These are phyloP conservation scores for Sonneratia alba DNA, from an alignment of 345 rosid genomes.

Conservation along the genomic window DNA sequence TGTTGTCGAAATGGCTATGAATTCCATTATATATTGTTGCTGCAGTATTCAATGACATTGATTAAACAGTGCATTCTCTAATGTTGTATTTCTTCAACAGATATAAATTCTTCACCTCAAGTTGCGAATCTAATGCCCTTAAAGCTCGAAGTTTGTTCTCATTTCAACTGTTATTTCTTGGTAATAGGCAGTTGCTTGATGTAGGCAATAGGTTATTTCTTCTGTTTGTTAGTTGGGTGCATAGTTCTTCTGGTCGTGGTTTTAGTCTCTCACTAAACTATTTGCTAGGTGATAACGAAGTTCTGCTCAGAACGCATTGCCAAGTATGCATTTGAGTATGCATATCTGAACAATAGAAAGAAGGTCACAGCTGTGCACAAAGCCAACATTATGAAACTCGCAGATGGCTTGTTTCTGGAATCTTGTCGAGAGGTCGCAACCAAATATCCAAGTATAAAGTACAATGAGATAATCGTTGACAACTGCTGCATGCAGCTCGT, in stretches of 20 bases:
- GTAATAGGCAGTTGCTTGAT: too few relatives aligned
- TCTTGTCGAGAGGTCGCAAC: constrained; percentile 90
- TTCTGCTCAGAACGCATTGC: constrained; percentile 94
- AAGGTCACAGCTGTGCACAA: constrained; percentile 93
- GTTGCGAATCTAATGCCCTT: background rate
- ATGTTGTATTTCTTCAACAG: background rate
- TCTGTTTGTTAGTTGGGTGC: too few relatives aligned
- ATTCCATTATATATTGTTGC: too few relatives aligned
- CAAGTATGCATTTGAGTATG: constrained; percentile 93
- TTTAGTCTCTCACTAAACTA: background rate
- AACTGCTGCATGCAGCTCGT: constrained; percentile 99
- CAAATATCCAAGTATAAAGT: constrained; percentile 68
- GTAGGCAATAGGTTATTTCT: too few relatives aligned
- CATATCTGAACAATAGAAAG: constrained; percentile 84
- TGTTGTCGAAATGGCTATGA: too few relatives aligned
- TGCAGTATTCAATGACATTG: background rate
- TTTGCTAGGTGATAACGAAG: constrained; percentile 88
- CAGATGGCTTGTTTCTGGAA: constrained; percentile 91
- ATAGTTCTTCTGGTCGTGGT: background rate
- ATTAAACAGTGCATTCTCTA: background rate
- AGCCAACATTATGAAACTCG: constrained; percentile 96
- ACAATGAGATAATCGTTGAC: constrained; percentile 85
- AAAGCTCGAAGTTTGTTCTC: too few relatives aligned
- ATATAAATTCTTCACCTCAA: background rate
- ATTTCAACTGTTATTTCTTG: too few relatives aligned